Conservation (phyloP, 306 rosid species). For the Arachis hypogaea region DNA sequence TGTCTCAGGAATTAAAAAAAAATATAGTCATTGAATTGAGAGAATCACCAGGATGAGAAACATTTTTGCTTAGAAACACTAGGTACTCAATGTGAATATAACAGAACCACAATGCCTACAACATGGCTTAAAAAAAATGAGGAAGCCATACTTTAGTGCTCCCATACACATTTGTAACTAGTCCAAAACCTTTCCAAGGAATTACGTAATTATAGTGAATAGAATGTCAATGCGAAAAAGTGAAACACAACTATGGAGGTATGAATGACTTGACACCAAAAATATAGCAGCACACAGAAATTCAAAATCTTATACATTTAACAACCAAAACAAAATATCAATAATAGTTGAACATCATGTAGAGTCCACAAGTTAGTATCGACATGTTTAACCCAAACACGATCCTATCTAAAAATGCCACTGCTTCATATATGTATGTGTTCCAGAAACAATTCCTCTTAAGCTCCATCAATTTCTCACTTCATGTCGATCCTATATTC, state of each 20-base stretch:
- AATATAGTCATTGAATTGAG: conserved; percentile 14
- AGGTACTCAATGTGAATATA: background rate
- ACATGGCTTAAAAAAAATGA: background rate
- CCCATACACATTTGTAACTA: background rate
- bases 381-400: conserved; percentile 9
- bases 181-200: conserved; percentile 6
- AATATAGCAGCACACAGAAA: background rate
- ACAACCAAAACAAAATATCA: background rate
- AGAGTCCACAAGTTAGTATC: background rate
- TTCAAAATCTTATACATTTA: background rate
- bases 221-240: conserved; percentile 8
- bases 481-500: background rate
- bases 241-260: conserved; percentile 2
- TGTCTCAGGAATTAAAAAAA: conserved; percentile 7
- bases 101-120: background rate
- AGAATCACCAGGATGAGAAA: conserved; percentile 15
- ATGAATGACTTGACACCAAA: background rate
- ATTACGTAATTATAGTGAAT: background rate
- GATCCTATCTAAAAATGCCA: conserved; percentile 19
- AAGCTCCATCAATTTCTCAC: background rate
- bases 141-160: background rate
- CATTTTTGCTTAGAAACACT: conserved; percentile 22
- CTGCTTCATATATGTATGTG: conserved; percentile 1
- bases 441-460: background rate
- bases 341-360: background rate